Percentiles rank a stretch among this genome's conserved stretches.
phyloP scores from a whole-genome alignment of 768 basidiomycete genomes.

The Suillus subluteus region DNA sequence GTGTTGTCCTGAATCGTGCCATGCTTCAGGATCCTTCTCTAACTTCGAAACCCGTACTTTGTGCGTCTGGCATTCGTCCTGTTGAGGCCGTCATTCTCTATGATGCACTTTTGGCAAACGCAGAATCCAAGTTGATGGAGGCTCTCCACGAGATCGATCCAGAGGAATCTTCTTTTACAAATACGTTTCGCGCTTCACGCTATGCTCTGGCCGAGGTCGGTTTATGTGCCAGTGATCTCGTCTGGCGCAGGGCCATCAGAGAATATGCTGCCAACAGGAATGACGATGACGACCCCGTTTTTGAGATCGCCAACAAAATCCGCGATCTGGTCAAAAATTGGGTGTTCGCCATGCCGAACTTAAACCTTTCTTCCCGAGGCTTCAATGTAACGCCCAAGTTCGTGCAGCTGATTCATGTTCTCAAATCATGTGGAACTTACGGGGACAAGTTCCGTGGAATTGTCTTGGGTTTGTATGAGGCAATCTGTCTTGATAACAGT shows the following conservation, averaged over 20 bases:
- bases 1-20: slow-evolving; percentile 13
- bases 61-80: slow-evolving; percentile 43
- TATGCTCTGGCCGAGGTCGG: slow-evolving; percentile 59
- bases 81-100: slow-evolving; percentile 60
- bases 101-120: slow-evolving; percentile 38
- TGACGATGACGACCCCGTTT: slow-evolving; percentile 37
- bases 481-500: not conserved
- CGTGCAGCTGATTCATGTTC: slow-evolving; percentile 56
- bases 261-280: slow-evolving; percentile 39
- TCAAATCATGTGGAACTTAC: slow-evolving; percentile 56
- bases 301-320: slow-evolving; percentile 28
- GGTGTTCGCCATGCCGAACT: slow-evolving; percentile 66
- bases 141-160: slow-evolving; percentile 51
- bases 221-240: slow-evolving; percentile 66
- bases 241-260: slow-evolving; percentile 63
- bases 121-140: slow-evolving; percentile 48
- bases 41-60: slow-evolving; percentile 30
- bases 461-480: slow-evolving; percentile 53
- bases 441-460: slow-evolving; percentile 68
- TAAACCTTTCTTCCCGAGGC: slow-evolving; percentile 54
- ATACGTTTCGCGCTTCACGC: slow-evolving; percentile 51
- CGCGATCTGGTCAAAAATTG: slow-evolving; percentile 57
- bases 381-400: slow-evolving; percentile 78
- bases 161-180: slow-evolving; percentile 39
- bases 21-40: slow-evolving; percentile 18